Conservation (phyloP, 768 basidiomycete genomes). For the Boletus vermiculosoides region DNA sequence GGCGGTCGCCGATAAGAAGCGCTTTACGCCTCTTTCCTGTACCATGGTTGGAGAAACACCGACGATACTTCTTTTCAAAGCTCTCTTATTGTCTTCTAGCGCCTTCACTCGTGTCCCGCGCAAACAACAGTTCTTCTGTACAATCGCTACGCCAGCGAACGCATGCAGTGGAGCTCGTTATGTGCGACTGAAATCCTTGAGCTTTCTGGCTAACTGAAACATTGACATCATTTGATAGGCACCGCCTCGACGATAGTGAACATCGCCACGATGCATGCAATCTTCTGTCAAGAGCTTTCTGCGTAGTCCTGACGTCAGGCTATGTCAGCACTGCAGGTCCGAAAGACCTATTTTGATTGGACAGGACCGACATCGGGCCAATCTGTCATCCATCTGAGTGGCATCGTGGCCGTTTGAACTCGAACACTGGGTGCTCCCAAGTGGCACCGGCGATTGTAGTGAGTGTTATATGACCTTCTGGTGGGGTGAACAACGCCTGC, state of each 20-base stretch:
- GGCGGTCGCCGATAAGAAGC: conserved; percentile 12
- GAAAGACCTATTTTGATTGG: not conserved
- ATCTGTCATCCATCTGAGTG: not conserved
- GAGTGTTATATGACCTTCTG: not conserved
- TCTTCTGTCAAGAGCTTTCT: conserved; percentile 17
- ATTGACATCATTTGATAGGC: conserved; percentile 27
- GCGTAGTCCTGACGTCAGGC: conserved; percentile 29
- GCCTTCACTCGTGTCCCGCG: not conserved
- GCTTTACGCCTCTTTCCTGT: conserved; percentile 6
- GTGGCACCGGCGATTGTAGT: not conserved
- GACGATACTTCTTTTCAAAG: conserved; percentile 7
- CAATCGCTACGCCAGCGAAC: conserved; percentile 9
- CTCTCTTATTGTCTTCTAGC: conserved; percentile 12
- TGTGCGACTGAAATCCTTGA: conserved; percentile 8
- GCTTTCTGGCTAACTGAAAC: conserved; percentile 11
- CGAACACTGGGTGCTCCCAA: not conserved
- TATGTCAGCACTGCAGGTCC: conserved; percentile 1
- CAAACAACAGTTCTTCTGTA: conserved; percentile 4
- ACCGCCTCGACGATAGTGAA: conserved; percentile 18
- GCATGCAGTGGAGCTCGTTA: conserved; percentile 14
- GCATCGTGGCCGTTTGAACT: not conserved
- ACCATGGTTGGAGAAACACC: not conserved
- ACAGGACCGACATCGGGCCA: not conserved
- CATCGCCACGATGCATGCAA: not conserved
- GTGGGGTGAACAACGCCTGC: not conserved